Evolutionary conservation across 176 grass and related monocot species (phyloP), one percentile per base, ranked within the genome.

Genomic region (Tillandsia leiboldiana): DNA sequence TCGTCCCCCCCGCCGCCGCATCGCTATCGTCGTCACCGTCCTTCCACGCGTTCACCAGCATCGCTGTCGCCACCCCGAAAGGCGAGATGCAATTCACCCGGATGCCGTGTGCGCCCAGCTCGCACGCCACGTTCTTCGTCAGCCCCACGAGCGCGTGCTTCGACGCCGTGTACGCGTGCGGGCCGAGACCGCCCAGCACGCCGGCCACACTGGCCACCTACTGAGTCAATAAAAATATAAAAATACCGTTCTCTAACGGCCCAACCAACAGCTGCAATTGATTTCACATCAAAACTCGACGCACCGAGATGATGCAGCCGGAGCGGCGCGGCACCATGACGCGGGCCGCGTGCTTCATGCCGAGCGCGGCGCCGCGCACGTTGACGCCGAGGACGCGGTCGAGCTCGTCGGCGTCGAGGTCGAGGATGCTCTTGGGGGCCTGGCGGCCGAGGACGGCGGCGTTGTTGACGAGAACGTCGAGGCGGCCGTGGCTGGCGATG

Each of bases 31-130:
- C 2, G 64, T 53, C 78, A 26, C 52, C 71, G 72, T 92, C 90
- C 47, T 78, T 80, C 95, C 95, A 99, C 1, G 90, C 95, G 81
- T 94, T 88, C 64, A 99, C 91, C 57, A 99, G 82, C 95, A 99
- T 99, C 11, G 79, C 83, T 17, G 95, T 99, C 28, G 95, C 95
- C 18, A 99, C 95, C 17, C 95, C 95, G 72, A 99, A 99, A 13
- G 95, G 95, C 11, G 95, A 99, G 24, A 99, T 79, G 90, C 95
- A 99, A 75, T 99, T 99, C 26, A 99, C 90, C 1, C 95, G 90
- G 56, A 99, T 67, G 28, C 95, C 95, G 74, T 94, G 87, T 27
- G 80, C 75, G n/a, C 95, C 95, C 6, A 99, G 90, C 87, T 99
- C 95, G 74, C 95, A 94, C 49, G 90, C 84, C 0, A 87, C 84